Evolutionary conservation across 192 early-diverging fungal species (phyloP), one percentile per base, ranked within the genome.

Genomic region (Phlyctochytrium arcticum): DNA sequence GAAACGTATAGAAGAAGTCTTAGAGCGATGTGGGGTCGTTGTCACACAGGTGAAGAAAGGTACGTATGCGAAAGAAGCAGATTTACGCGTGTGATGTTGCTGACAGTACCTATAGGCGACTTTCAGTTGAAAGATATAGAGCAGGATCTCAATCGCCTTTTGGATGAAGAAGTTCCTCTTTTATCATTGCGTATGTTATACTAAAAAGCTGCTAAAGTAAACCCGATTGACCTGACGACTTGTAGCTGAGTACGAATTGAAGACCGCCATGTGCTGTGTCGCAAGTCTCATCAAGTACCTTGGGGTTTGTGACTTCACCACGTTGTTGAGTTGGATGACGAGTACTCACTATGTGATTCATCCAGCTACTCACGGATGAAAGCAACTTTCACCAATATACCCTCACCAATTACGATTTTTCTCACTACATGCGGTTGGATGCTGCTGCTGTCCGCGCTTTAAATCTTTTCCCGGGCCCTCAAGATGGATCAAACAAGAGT

Each of bases 361-460:
- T 24, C 6, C 72, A 87, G 75, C 77, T 94, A 10, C 62, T 94
- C 54, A 68, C 76, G 0, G 91, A 94, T 60, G 88, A 90, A 35
- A 79, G 80, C 37, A 94, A 92, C 70, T 88, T 88, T 77, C 87
- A 89, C 39, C 74, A 87, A 54, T 98, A 92, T 68, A 65, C 70
- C 2, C 68, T 98, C 1, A 53, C 65, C 44, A 79, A 75, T 7
- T 87, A 92, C 70, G 89, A 92, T 62, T 69, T 96, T 64, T 83
- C 88, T 5, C 91, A 95, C 71, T 96, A 86, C 69, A 93, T 96
- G 94, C 81, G 84, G 48, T 79, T 98, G 53, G 96, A 96, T 72
- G 88, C 90, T 0, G 85, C 94, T 3, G 96, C 96, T 0, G 81
- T 98, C 4, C 77, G 79, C 23, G 94, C 94, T 0, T 72, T 98